Conservation (phyloP, 352 stramenopile species). For the Vaucheria bursata region DNA sequence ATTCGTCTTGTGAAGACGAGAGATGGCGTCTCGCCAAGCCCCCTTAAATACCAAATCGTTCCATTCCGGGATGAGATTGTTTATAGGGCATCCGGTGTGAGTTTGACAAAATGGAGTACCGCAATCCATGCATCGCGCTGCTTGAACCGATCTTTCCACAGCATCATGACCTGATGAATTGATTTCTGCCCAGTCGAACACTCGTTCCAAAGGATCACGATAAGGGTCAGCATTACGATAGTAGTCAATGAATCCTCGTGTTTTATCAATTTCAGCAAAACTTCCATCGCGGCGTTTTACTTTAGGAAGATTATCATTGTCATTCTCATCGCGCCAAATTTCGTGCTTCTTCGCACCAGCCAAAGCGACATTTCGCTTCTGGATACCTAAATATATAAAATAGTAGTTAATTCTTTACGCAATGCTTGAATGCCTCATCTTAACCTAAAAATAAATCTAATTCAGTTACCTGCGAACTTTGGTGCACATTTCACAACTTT, state of each 20-base stretch:
- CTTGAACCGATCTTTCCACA: slow-evolving; percentile 73
- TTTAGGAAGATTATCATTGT: slow-evolving; percentile 66
- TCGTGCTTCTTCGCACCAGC: slow-evolving; percentile 55
- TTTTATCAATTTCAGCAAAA: slow-evolving; percentile 61
- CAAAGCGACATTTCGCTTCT: slow-evolving; percentile 20
- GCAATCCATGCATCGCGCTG: slow-evolving; percentile 96
- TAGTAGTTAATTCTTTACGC: too few relatives aligned
- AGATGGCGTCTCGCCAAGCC: slow-evolving; percentile 88
- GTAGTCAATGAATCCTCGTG: slow-evolving; percentile 72
- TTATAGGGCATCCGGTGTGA: slow-evolving; percentile 90
- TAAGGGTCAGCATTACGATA: slow-evolving; percentile 82
- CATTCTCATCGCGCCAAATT: slow-evolving; percentile 62
- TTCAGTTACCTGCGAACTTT: too few relatives aligned
- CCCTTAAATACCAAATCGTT: slow-evolving; percentile 94
- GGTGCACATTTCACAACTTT: too few relatives aligned
- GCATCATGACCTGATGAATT: slow-evolving; percentile 78
- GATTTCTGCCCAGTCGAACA: slow-evolving; percentile 95
- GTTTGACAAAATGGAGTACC: slow-evolving; percentile 96
- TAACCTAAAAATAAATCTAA: too few relatives aligned
- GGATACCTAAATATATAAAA: neutral
- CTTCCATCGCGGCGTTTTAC: slow-evolving; percentile 63
- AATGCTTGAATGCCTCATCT: too few relatives aligned
- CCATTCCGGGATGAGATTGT: slow-evolving; percentile 97
- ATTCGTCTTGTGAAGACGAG: slow-evolving; percentile 93
- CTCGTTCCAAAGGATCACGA: slow-evolving; percentile 73